Evolutionary conservation across 1,284 basidiomycete genomes (phyloP), one percentile per base, ranked within the genome.

Genomic region (Ceratorhiza oryzae-sativae): DNA sequence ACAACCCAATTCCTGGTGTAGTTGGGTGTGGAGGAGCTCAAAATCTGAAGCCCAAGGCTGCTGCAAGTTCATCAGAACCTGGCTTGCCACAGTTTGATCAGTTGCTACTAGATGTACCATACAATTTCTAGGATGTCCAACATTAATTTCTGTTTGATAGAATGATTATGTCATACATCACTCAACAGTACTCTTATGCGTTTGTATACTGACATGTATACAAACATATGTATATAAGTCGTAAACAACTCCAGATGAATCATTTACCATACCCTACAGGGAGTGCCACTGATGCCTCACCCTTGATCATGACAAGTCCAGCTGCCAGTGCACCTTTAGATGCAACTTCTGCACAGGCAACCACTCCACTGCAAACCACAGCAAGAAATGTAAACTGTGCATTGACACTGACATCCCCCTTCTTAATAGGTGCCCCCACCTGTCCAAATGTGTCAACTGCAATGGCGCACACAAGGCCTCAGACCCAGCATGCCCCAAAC

Each of bases 1-100:
- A 67, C 45, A 32, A 62, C 4, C 62, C 61, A 3, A 25, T 72
- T 13, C 32, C 49, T 1, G 55, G 71, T 34, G 63, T 58, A 9
- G 34, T 51, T 53, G 32, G 25, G 15, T 6, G 32, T 13, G 20
- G 2, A 23, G 20, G 36, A 25, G 58, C 9, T 15, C 39, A 20
- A 32, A 15, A 23, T 6, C 3, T 8, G 51, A 2, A 32, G 9
- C 23, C 27, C 3, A 55, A 55, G 13, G 25, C 30, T 32, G 9
- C 51, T 53, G 51, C 3, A 20, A 18, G 25, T 3, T 53, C 32
- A 13, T 39, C 23, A 25, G 23, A 25, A 8, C 49, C 23, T 23
- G 27, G 20, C 49, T 18, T n/a, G n/a, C 23, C 46, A n/a, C 46
- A 9, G 18, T 8, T 49, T 49, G 46, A 49, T 49, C 6, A 9